Conservation (phyloP, 2,329 filamentous ascomycete species). For the Phialophora expanda region DNA sequence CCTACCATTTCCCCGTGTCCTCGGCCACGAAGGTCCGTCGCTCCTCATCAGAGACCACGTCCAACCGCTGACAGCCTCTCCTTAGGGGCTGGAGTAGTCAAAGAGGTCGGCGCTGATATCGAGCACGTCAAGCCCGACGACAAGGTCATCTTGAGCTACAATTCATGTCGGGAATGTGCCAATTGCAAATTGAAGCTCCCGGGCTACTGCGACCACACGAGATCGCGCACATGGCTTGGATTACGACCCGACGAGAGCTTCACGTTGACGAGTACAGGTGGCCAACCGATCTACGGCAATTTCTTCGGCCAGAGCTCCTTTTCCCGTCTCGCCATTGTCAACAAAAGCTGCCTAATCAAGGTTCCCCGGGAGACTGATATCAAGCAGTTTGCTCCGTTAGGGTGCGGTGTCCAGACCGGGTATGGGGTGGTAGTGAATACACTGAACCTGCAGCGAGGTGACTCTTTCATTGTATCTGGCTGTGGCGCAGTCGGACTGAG, state of each 20-base stretch:
- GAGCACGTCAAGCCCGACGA: slow-evolving; percentile 52
- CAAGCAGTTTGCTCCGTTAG: slow-evolving; percentile 41
- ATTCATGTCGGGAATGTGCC: slow-evolving; percentile 54
- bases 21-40: slow-evolving; percentile 51
- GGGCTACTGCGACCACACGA: not conserved
- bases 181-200: slow-evolving; percentile 42
- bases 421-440: slow-evolving; percentile 50
- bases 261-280: slow-evolving; percentile 19
- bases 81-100: slow-evolving; percentile 53
- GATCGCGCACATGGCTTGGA: not conserved
- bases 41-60: slow-evolving; percentile 49
- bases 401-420: slow-evolving; percentile 47
- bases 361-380: slow-evolving; percentile 37
- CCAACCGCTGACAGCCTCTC: slow-evolving; percentile 38
- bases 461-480: slow-evolving; percentile 51
- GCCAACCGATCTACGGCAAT: slow-evolving; percentile 43
- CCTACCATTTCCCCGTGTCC: slow-evolving; percentile 49
- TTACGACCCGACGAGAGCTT: slow-evolving; percentile 1
- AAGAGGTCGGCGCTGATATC: slow-evolving; percentile 49
- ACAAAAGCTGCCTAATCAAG: slow-evolving; percentile 39
- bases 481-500: slow-evolving; percentile 55
- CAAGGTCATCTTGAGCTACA: slow-evolving; percentile 55
- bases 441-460: slow-evolving; percentile 44
- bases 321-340: slow-evolving; percentile 42
- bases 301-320: slow-evolving; percentile 51